Evolutionary conservation across 257 asterid genomes (phyloP).

Genomic region (Penstemon eatonii): DNA sequence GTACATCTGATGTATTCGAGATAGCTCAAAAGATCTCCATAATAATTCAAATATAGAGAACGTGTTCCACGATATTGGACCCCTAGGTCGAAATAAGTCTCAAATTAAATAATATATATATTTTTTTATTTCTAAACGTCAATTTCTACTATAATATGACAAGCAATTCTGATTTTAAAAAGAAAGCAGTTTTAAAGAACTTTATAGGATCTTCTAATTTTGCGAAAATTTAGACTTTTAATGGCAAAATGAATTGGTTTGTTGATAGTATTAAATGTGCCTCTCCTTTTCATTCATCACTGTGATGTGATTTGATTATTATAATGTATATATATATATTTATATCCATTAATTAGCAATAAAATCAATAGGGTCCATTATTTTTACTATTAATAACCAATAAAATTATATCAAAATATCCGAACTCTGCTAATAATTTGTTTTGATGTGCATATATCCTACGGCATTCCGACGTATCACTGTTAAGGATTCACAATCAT

Average conservation of each 20-base stretch:
- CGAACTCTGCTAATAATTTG: background rate
- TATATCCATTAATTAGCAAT: conserved; percentile 11
- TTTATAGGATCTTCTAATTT: too few relatives aligned
- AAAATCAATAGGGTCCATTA: conserved; percentile 30
- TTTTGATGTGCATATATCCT: background rate
- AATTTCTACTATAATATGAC: background rate
- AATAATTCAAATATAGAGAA: too few relatives aligned
- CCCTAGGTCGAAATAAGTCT: too few relatives aligned
- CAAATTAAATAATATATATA: too few relatives aligned
- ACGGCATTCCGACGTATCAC: too few relatives aligned
- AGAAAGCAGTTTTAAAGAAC: background rate
- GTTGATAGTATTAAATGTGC: background rate
- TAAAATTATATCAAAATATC: conserved; percentile 6
- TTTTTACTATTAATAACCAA: conserved; percentile 17
- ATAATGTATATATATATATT: too few relatives aligned
- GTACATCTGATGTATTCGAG: too few relatives aligned
- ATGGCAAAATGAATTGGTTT: background rate
- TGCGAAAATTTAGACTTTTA: background rate
- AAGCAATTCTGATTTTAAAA: background rate
- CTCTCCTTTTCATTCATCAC: background rate
- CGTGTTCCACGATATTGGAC: too few relatives aligned
- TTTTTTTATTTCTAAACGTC: too few relatives aligned
- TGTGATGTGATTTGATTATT: background rate
- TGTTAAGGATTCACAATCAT: conserved; percentile 1
- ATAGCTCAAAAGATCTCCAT: too few relatives aligned